phyloP scores from a whole-genome alignment of 345 rosid species.

The Melaleuca quinquenervia region DNA sequence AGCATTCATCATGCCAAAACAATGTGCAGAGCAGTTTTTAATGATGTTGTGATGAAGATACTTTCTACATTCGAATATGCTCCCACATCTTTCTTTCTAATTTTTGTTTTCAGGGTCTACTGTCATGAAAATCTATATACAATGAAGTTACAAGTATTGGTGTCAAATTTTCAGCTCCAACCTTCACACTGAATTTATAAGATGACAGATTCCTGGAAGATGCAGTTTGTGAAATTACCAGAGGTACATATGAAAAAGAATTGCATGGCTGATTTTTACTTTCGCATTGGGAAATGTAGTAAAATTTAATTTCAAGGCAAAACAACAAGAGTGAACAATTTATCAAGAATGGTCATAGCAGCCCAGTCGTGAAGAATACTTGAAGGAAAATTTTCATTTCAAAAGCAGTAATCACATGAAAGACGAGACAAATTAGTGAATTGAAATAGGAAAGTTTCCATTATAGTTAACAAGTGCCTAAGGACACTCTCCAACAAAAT shows the following conservation, averaged over 20 bases:
- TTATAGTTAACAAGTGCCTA: not conserved
- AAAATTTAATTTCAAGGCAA: not conserved
- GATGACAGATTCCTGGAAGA: not conserved
- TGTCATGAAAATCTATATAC: not conserved
- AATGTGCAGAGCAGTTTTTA: not conserved
- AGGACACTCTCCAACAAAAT: not conserved
- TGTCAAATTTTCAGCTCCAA: not conserved
- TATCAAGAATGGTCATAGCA: not conserved
- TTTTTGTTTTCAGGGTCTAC: not conserved
- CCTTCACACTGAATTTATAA: not conserved
- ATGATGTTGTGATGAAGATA: not conserved
- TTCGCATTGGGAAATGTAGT: not conserved
- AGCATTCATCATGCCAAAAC: not conserved
- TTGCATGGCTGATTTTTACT: not conserved
- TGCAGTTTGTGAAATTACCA: not conserved
- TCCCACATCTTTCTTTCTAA: not conserved
- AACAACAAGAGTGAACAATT: not conserved
- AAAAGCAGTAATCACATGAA: not conserved
- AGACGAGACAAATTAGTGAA: not conserved
- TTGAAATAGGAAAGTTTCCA: not conserved
- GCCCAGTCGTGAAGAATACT: not conserved
- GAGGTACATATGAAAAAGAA: not conserved
- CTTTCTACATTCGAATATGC: not conserved
- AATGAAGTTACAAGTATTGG: not conserved
- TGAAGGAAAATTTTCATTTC: not conserved